phyloP scores from a whole-genome alignment of 1,139 yeast species.

The Nakaseomyces kungkrabaensis region DNA sequence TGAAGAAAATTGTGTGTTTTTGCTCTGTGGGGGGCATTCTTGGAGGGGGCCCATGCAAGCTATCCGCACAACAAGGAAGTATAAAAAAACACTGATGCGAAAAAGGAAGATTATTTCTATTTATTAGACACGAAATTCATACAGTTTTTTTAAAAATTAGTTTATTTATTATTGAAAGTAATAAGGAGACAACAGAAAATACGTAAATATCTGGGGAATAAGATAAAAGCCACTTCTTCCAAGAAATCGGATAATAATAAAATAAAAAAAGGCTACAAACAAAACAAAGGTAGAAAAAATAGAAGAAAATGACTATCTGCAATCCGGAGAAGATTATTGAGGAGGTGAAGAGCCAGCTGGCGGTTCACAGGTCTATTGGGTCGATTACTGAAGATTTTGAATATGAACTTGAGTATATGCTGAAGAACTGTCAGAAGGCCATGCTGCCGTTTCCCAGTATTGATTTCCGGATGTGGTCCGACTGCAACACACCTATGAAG shows the following conservation, averaged over 20 bases:
- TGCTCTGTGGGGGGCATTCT: too few relatives aligned
- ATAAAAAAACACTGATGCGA: too few relatives aligned
- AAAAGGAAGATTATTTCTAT: too few relatives aligned
- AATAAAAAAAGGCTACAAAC: not conserved
- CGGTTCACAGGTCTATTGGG: conserved; percentile 11
- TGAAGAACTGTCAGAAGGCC: conserved; percentile 13
- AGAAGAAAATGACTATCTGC: not conserved
- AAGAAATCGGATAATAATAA: not conserved
- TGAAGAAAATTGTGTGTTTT: too few relatives aligned
- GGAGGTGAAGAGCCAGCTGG: conserved; percentile 7
- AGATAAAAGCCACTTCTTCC: too few relatives aligned
- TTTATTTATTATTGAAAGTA: too few relatives aligned
- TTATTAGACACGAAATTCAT: too few relatives aligned
- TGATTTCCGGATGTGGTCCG: not conserved
- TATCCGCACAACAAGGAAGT: too few relatives aligned
- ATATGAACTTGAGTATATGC: conserved; percentile 11
- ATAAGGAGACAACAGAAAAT: too few relatives aligned
- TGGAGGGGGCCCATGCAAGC: too few relatives aligned
- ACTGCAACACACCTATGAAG: conserved; percentile 3
- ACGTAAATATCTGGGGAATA: too few relatives aligned
- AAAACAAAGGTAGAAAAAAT: not conserved
- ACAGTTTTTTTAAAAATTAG: too few relatives aligned
- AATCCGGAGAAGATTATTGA: conserved; percentile 5
- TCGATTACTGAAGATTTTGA: conserved; percentile 9
- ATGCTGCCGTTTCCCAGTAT: conserved; percentile 17